Evolutionary conservation across 257 asterid genomes (phyloP), one percentile per base, ranked within the genome.

Genomic region (Verbascum thapsus): DNA sequence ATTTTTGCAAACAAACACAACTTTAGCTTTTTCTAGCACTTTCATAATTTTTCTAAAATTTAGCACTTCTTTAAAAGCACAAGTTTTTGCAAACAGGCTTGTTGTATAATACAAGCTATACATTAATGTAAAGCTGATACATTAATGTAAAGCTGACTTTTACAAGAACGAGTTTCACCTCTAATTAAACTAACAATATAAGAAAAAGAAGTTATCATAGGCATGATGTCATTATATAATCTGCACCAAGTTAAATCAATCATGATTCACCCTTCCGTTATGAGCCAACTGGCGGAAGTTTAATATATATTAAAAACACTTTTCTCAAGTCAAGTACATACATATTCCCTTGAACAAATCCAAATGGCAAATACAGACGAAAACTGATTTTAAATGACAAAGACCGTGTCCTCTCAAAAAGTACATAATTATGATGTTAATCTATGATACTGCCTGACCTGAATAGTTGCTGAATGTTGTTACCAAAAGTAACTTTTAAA

Each of bases 131-230:
- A 16, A 53, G 54, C 43, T 69, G 41, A 61, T n/a, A n/a, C n/a
- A n/a, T n/a, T n/a, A n/a, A 26, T 38, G 48, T 30, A 34, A 16
- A 53, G 54, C 43, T 69, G 41, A 61, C 26, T 42, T 66, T 5
- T 66, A 7, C 16, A 3, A 12, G 12, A 15, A 7, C 11, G n/a
- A 15, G 19, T 54, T 22, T 13, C 35, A 1, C 55, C 63, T 53
- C 50, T 38, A 49, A 20, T 20, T 48, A 45, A 54, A 38, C 48
- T 42, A 23, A 39, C 32, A 6, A 15, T 3, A 43, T 8, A 17
- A 32, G n/a, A 32, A 67, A 41, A 13, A 13, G 5, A 34, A 10
- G 41, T 7, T 37, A 5, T 41, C 11, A 15, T 39, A 53, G 10
- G 61, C 38, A 8, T 52, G 30, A 22, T 8, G 20, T 44, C 20